Base-by-base conservation (phyloP, 2,329 filamentous ascomycete species). In the Sclerotinia sclerotiorum region DNA sequence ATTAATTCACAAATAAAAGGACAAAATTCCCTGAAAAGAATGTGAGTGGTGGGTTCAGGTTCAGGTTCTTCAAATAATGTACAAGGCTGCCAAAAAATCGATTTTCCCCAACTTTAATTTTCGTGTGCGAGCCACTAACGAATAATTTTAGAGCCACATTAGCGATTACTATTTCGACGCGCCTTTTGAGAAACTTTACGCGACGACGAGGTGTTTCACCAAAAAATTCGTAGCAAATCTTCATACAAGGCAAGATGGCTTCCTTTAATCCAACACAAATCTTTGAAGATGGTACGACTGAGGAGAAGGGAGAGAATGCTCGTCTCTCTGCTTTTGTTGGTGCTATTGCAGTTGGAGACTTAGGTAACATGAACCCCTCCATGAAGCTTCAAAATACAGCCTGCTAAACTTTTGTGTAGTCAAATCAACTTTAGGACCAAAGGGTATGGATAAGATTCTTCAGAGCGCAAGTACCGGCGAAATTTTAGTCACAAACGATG, bases 221-320 rank as follows among this genome's bases (percentile, higher is more conserved):
- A 65, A 52, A 68, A 57, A 67, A 68, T 67, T 67, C 48, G 57
- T 67, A 68, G 44, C 64, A 67, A 49, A 66, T 65, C 54, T 67
- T 44, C n/a, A 51, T 39, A 35, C 35, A 61, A 42, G 46, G 68
- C 67, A 76, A 68, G 65, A 76, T 78, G 78, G 77, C 76, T 74
- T 89, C 87, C 75, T 90, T 90, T 81, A 95, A 93, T 82, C 94
- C 94, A 77, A 97, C 93, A 72, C 94, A 98, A 82, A 98, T 98
- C 84, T 98, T 98, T 82, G 92, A 93, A 77, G 93, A 97, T 81
- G 94, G 96, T 79, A 95, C 96, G 74, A 95, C 91, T 69, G 93
- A 98, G 83, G 94, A 98, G 84, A 98, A 97, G 84, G 95, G 95
- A 77, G 94, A 98, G 84, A 98, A 98, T 91, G 94, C 95, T 77